phyloP scores from a whole-genome alignment of 805 yeast species.

The Suhomyces faveliae region DNA sequence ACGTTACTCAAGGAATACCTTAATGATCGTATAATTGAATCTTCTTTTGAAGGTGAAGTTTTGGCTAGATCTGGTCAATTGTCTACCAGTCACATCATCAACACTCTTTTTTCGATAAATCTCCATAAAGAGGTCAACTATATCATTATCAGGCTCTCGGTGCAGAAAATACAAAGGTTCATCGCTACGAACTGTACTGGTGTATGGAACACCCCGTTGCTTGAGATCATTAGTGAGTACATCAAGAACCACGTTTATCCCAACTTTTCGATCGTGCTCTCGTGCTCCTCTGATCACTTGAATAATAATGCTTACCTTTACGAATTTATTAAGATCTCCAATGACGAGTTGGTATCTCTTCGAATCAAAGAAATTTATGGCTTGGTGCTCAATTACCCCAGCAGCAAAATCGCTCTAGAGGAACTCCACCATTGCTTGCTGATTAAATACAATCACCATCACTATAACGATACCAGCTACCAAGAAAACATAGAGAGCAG shows the following conservation, averaged over 20 bases:
- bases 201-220: constrained; percentile 40
- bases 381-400: constrained; percentile 54
- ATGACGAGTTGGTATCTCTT: constrained; percentile 41
- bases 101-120: constrained; percentile 19
- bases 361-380: constrained; percentile 60
- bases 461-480: constrained; percentile 3
- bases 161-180: constrained; percentile 31
- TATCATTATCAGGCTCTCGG: constrained; percentile 37
- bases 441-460: constrained; percentile 18
- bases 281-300: constrained; percentile 14
- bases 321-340: constrained; percentile 36
- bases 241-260: constrained; percentile 40
- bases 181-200: constrained; percentile 28
- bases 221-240: constrained; percentile 36
- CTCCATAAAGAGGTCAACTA: constrained; percentile 23
- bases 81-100: constrained; percentile 10
- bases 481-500: neutral
- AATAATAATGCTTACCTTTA: constrained; percentile 15
- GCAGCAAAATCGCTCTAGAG: constrained; percentile 48
- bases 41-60: neutral
- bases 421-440: constrained; percentile 58
- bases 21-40: constrained; percentile 5
- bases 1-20: constrained; percentile 7
- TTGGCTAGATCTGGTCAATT: neutral
- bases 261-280: constrained; percentile 21